Evolutionary conservation across 805 yeast species (phyloP).

Genomic region (Deakozyma indianensis): DNA sequence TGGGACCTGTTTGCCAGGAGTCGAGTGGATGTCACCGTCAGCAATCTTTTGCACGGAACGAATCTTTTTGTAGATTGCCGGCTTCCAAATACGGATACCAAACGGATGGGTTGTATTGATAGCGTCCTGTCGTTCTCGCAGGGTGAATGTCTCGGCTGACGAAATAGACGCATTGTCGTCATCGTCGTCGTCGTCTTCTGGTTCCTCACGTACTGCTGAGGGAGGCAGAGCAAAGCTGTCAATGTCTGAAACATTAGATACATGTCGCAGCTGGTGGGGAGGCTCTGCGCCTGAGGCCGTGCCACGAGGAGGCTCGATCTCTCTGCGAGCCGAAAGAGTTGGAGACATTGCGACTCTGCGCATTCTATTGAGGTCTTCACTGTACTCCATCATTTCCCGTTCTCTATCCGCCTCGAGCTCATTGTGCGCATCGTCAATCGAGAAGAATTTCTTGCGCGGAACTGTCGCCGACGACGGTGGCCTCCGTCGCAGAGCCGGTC

Average conservation of each 20-base stretch:
- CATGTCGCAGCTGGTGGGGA: not conserved
- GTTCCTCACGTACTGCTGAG: not conserved
- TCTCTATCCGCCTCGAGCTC: not conserved
- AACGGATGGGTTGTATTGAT: conserved; percentile 95
- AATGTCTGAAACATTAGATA: not conserved
- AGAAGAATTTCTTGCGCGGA: not conserved
- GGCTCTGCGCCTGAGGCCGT: not conserved
- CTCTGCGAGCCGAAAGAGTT: not conserved
- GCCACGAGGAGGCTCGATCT: not conserved
- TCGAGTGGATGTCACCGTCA: conserved; percentile 84
- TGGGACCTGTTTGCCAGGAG: conserved; percentile 36
- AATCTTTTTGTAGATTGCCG: conserved; percentile 84
- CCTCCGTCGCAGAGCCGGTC: not conserved
- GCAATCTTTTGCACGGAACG: conserved; percentile 88
- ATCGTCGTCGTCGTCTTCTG: conserved; percentile 24
- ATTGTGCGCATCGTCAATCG: not conserved
- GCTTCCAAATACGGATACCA: conserved; percentile 98
- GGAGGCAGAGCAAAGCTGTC: not conserved
- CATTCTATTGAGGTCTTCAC: not conserved
- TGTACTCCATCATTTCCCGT: not conserved
- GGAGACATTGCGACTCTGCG: not conserved
- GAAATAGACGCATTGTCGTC: conserved; percentile 19
- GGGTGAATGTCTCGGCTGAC: conserved; percentile 70
- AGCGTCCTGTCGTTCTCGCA: conserved; percentile 88
- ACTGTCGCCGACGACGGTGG: not conserved